A percentile compares a stretch with the other conserved stretches of the same genome.
Conservation (phyloP, 2,329 filamentous ascomycete genomes). For the Fusarium secorum region DNA sequence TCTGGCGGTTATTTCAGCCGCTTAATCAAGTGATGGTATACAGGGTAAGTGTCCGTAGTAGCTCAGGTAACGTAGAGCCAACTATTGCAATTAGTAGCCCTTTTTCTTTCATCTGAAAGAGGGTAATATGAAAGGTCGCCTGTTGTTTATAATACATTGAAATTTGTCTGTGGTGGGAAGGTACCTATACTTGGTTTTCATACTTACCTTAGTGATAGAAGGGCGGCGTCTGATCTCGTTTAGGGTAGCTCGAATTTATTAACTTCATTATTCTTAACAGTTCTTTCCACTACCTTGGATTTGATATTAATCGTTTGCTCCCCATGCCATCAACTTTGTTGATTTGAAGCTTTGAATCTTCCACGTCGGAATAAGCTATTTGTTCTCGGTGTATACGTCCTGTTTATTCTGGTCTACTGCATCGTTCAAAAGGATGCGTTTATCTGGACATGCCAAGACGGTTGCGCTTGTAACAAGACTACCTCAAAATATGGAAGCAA, state of each 20-base stretch:
- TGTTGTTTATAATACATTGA: not conserved
- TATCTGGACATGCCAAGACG: not conserved
- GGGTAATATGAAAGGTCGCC: not conserved
- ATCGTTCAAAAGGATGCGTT: not conserved
- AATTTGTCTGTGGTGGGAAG: not conserved
- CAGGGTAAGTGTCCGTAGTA: not conserved
- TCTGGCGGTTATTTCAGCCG: conserved; percentile 6
- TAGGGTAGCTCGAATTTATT: not conserved
- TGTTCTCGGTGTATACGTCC: not conserved
- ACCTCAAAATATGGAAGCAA: not conserved
- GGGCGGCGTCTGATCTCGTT: not conserved
- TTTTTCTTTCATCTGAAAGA: not conserved
- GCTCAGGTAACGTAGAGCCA: not conserved
- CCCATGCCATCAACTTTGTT: too few relatives aligned
- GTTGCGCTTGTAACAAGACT: not conserved
- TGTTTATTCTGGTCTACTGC: too few relatives aligned
- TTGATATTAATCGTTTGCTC: not conserved
- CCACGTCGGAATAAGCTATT: too few relatives aligned
- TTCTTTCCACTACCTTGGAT: too few relatives aligned
- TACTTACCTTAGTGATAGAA: not conserved
- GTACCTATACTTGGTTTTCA: not conserved
- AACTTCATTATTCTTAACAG: not conserved
- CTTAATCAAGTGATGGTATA: not conserved
- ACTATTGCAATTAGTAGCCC: not conserved
- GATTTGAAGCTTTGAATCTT: too few relatives aligned